A percentile compares a stretch with the other conserved stretches of the same genome.
phyloP scores from a whole-genome alignment of 2,329 filamentous ascomycete genomes.

The Pseudocercospora fijiensis region DNA sequence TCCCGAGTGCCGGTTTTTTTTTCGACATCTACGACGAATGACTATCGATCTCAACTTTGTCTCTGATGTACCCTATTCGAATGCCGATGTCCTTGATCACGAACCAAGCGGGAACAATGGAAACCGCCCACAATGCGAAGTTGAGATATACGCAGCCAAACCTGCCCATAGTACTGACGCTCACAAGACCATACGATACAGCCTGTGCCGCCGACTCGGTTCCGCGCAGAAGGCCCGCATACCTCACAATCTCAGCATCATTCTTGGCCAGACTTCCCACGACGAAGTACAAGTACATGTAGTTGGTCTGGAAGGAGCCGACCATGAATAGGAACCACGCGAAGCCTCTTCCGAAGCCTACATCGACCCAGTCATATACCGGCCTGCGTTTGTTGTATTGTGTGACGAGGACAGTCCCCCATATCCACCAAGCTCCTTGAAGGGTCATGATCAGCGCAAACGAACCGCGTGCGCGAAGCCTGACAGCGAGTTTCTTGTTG shows the following conservation, averaged over 20 bases:
- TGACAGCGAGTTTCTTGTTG: constrained; percentile 55
- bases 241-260: constrained; percentile 65
- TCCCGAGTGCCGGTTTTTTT: too few species aligned
- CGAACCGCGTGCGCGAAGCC: constrained; percentile 53
- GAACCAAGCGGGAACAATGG: constrained; percentile 65
- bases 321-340: constrained; percentile 67
- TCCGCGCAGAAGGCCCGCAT: constrained; percentile 65
- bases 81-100: constrained; percentile 59
- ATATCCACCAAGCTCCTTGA: constrained; percentile 71
- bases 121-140: constrained; percentile 65
- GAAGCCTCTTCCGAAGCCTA: constrained; percentile 66
- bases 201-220: constrained; percentile 73
- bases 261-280: constrained; percentile 63
- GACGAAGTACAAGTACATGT: constrained; percentile 71
- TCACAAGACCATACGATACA: constrained; percentile 67
- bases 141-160: constrained; percentile 70
- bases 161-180: constrained; percentile 61
- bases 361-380: constrained; percentile 63
- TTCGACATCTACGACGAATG: too few species aligned
- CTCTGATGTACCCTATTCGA: constrained; percentile 19
- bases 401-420: constrained; percentile 65
- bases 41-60: constrained; percentile 6
- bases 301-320: constrained; percentile 69
- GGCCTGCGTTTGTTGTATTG: constrained; percentile 58
- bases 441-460: constrained; percentile 57